Evolutionary conservation across 2,329 filamentous ascomycete species (phyloP), one percentile per base, ranked within the genome.

Genomic region (Trichoderma koningii): DNA sequence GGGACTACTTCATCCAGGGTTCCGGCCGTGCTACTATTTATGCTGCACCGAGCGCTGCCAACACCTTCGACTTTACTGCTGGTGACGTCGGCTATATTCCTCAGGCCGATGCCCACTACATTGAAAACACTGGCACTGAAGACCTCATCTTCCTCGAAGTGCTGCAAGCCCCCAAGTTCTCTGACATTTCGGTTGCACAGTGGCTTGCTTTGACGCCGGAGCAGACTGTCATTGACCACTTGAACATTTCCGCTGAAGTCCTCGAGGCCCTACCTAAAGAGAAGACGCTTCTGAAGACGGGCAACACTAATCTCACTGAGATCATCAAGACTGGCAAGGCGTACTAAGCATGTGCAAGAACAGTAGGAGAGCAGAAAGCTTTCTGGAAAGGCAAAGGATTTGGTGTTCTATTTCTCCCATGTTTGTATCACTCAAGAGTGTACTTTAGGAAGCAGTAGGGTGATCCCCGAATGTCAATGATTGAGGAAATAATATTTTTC

Each of bases 11-110:
- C 76, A 74, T 87, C 7, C 73, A 80, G 62, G 86, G 86, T 0
- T 79, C 80, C 12, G 86, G 80, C 0, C 81, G 85, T 10, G 78
- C 86, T 44, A 87, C 84, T 1, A 78, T 87, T 28, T 87, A 82
- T 74, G 70, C 76, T 23, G 85, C 84, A 0, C 82, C 84, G 0
- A 73, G 76, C 4, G 73, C 79, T 2, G 79, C 81, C 1, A 78
- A 80, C 53, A 87, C 84, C 0, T 87, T 86, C 65, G 85, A 87
- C 74, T 87, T 85, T 73, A 80, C 80, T 7, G 83, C 83, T 21
- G 85, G 85, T 17, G 84, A 86, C 66, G 84, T 87, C 0, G 85
- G 84, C 0, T 87, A 87, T 66, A 82, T 88, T 12, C 83, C 84
- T 3, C 63, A 64, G 12, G 69, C 69, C 0, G 78, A 80, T 45